Evolutionary conservation across 345 rosid genomes (phyloP), one percentile per base, ranked within the genome.

Genomic region (Passiflora organensis): DNA sequence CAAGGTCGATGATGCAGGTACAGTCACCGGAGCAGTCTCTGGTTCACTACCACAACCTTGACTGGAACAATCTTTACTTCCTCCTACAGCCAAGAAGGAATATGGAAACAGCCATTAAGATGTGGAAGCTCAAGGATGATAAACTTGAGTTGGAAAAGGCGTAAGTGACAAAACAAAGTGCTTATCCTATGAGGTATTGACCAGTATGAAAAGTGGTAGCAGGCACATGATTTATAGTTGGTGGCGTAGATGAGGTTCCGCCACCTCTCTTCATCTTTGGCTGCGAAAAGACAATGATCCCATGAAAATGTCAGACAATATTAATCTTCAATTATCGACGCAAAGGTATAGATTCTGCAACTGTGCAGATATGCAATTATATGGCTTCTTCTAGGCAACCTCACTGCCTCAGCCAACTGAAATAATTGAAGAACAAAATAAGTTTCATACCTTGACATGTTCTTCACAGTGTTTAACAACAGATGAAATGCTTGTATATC

Each of bases 401-500:
- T 8, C 34, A 28, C 34, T 28, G 34, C 34, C 34, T 28, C 34
- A 28, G 34, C 3, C 3, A 28, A 28, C 34, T 28, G 34, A 28
- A 28, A 28, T 2, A n/a, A n/a, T n/a, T n/a, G n/a, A 2, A 28
- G 34, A 8, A 8, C 5, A 28, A 28, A 28, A 2, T 28, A 28
- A 43, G 63, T 13, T 52, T 42, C 79, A 14, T 74, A 89, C 99
- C 94, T 93, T 89, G 9, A 81, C 55, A 56, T 76, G 82, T 76
- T 93, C 99, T 74, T 93, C 99, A 69, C 95, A 86, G 66, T 84
- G 76, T 67, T 82, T 93, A 51, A 93, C 76, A 59, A 80, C 99
- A 21, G 56, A 67, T 1, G 95, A 80, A 53, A 93, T 86, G 74
- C 69, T 86, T 45, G 89, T 78, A 76, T 70, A 82, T 34, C 75